Conservation (phyloP, 352 stramenopile species). For the Globisporangium spinosum region DNA sequence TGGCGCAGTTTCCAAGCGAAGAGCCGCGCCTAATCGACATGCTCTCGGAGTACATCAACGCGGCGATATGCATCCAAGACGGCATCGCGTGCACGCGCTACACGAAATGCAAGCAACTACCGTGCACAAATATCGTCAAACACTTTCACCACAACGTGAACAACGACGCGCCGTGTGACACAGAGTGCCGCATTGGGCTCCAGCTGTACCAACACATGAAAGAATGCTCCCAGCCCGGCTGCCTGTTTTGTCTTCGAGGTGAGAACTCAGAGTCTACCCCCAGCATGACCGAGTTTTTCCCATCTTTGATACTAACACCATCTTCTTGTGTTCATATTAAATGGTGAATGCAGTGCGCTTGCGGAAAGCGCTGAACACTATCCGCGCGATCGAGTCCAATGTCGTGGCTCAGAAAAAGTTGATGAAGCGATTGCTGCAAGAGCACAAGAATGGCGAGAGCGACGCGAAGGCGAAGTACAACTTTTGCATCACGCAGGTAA, state of each 20-base stretch:
- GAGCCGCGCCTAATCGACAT: conserved; percentile 25
- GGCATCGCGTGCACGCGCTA: conserved; percentile 25
- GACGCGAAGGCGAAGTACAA: conserved; percentile 15
- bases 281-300: not conserved
- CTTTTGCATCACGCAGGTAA: conserved; percentile 28
- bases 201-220: conserved; percentile 29
- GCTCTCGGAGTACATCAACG: conserved; percentile 35
- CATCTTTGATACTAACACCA: not conserved
- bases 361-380: conserved; percentile 15
- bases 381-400: conserved; percentile 16
- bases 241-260: conserved; percentile 41
- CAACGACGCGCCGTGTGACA: conserved; percentile 22
- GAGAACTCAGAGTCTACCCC: not conserved
- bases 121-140: conserved; percentile 19
- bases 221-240: conserved; percentile 16
- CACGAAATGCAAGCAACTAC: conserved; percentile 23
- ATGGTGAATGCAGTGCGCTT: conserved; percentile 14
- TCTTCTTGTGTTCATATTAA: not conserved
- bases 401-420: conserved; percentile 21
- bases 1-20: conserved; percentile 23
- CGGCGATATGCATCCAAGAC: conserved; percentile 29
- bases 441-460: conserved; percentile 9
- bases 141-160: conserved; percentile 22
- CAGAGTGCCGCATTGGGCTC: conserved; percentile 22
- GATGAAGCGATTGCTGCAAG: conserved; percentile 18